Conservation (phyloP, 2,329 filamentous ascomycete genomes). For the Fusarium nelsonii region DNA sequence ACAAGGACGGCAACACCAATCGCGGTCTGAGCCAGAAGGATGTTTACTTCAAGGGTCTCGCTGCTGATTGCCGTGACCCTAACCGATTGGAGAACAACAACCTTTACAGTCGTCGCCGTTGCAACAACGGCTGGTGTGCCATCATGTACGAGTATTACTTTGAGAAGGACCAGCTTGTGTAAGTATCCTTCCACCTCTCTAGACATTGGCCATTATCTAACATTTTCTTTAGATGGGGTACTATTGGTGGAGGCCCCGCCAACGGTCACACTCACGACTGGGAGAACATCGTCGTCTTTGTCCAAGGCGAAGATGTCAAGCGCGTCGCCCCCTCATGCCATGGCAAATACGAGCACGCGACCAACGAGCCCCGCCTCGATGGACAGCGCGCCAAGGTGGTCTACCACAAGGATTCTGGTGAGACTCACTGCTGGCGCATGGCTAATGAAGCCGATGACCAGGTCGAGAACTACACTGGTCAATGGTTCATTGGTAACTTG, state of each 20-base stretch:
- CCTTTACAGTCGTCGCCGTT: conserved; percentile 48
- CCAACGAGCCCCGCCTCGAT: conserved; percentile 18
- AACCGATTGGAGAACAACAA: conserved; percentile 49
- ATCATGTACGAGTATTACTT: conserved; percentile 46
- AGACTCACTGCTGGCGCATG: conserved; percentile 55
- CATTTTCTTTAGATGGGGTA: not conserved
- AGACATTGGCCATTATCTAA: fast-evolving
- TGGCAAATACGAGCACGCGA: conserved; percentile 15
- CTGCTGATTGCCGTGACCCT: conserved; percentile 45
- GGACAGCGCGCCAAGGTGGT: conserved; percentile 53
- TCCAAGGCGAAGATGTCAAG: conserved; percentile 29
- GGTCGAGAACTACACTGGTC: conserved; percentile 52
- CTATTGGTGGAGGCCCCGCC: not conserved
- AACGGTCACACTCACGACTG: conserved; percentile 34
- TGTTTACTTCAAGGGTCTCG: conserved; percentile 12
- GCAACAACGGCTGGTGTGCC: conserved; percentile 53
- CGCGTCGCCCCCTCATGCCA: conserved; percentile 28
- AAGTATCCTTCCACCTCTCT: not conserved
- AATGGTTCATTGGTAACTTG: conserved; percentile 52
- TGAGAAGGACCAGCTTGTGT: conserved; percentile 26
- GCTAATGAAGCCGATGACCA: conserved; percentile 40
- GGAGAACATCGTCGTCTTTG: conserved; percentile 33
- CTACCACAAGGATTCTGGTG: conserved; percentile 54
- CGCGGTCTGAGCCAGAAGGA: conserved; percentile 23
- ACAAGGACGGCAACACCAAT: conserved; percentile 51